Base-by-base conservation (phyloP, 176 grass and related monocot genomes). In the Raddia distichophylla region DNA sequence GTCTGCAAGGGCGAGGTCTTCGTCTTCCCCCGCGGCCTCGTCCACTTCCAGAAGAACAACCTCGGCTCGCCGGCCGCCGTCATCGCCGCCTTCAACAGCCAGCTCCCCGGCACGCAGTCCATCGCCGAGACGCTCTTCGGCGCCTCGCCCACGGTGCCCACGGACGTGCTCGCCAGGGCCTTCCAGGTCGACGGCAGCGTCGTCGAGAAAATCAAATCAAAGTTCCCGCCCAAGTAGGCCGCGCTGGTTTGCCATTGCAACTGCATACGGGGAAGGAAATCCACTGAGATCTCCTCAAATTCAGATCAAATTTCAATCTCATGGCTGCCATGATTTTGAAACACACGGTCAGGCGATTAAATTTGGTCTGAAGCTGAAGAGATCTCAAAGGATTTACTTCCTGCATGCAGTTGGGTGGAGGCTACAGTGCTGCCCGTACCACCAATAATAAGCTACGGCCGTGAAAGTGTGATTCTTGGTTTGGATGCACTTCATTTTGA, bases 31-130 rank as follows among this genome's bases (percentile, higher is more conserved):
- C 71, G 76, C 2, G 85, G 93, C 22, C 82, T 96, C 52, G 79
- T 93, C 17, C 93, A 96, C 70, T 96, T 82, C 87, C 82, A 95
- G 82, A 92, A 50, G 87, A 95, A 95, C 34, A 83, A 62, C 10
- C 80, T 63, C 14, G 3, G 19, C 33, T 1, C 27, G 8, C 77
- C 93, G n/a, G 93, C 93, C 61, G 13, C 27, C 0, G 88, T 76
- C 3, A 44, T 97, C 13, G 20, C 91, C 0, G 93, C 88, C 0
- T 97, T 97, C 83, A 87, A 93, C 62, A 97, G 93, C 80, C 93
- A 97, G 80, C 60, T 97, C 1, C 91, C 52, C 0, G 93, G 93
- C 17, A 97, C 90, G 10, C 86, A 89, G 54, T 68, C 73, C 65
- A 60, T 93, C 17, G 86, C 88, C 20, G 4, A 49, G 12, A 76